Percentiles rank a stretch among this genome's conserved stretches.
phyloP scores from a whole-genome alignment of 1,284 basidiomycete species.

The Hortiboletus rubellus region DNA sequence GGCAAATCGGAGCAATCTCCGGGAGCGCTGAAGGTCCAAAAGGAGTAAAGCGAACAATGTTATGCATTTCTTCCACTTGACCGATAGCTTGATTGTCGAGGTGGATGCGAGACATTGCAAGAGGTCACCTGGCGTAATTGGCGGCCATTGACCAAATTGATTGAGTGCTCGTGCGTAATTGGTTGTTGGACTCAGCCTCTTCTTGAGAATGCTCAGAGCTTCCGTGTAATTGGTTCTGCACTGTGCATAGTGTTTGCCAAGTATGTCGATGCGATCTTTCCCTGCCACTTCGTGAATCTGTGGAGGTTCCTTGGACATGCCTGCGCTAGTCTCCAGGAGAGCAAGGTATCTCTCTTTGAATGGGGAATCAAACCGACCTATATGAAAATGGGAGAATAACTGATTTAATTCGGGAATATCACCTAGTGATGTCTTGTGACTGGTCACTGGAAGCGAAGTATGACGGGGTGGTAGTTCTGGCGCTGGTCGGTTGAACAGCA shows the following conservation, averaged over 20 bases:
- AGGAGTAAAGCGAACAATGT: conserved; percentile 27
- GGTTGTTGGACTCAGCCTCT: background rate
- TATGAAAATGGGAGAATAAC: background rate
- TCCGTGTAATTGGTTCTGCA: background rate
- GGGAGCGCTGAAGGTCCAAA: conserved; percentile 33
- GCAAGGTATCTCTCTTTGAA: conserved; percentile 2
- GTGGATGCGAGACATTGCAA: conserved; percentile 25
- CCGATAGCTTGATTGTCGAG: background rate
- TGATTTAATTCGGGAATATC: background rate
- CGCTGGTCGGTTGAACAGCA: background rate
- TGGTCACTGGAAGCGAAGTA: background rate
- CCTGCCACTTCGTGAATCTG: accelerated
- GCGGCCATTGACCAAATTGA: conserved; percentile 22
- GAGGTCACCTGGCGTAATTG: conserved; percentile 25
- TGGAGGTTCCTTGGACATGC: background rate
- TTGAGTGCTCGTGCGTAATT: background rate
- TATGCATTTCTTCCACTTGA: conserved; percentile 31
- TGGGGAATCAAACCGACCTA: background rate
- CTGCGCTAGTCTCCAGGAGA: background rate
- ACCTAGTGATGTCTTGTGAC: background rate
- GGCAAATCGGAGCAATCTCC: background rate
- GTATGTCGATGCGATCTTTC: background rate
- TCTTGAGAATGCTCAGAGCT: background rate
- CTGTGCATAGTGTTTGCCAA: background rate
- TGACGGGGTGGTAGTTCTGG: background rate